Evolutionary conservation across 176 grass and related monocot species (phyloP), one percentile per base, ranked within the genome.

Genomic region (Eleusine indica): DNA sequence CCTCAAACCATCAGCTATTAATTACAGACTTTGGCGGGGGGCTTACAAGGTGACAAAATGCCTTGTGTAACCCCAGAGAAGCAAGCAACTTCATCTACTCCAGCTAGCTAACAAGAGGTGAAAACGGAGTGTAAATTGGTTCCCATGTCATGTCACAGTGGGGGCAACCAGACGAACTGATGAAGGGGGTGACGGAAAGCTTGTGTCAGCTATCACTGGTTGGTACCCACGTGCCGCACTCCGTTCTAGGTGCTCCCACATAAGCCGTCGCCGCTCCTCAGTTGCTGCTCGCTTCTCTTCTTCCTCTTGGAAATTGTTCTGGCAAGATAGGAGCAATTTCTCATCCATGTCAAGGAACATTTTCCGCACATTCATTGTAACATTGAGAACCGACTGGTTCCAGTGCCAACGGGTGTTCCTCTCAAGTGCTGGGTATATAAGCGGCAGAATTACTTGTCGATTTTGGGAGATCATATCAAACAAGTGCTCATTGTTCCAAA

Each of bases 401-500:
- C 97, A 99, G 68, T 96, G 97, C 88, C 84, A 90, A 43, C 88
- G 87, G 10, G 89, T 76, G 58, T 99, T 99, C 68, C 91, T 83
- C 79, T 99, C 97, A 32, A 99, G 84, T 41, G 97, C 91, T 84
- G 97, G 97, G 35, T 89, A 91, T 83, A 99, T 77, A 5, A 99
- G 46, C 0, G 93, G 97, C 54, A 99, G 63, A 14, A 99, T 90
- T 32, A 94, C 87, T 85, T 96, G 97, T 49, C 93, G 88, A 22
- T 99, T 94, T 84, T 99, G 91, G 28, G 97, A 87, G 17, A 99
- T 95, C 84, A 99, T 80, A 69, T 77, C 91, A 0, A 99, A 90
- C 82, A 99, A 70, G 52, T 96, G 97, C 64, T 99, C 93, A 19
- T 99, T 99, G 65, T 99, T 99, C 89, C 93, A 99, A 78, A 99